Percentiles rank a stretch among this genome's conserved stretches.
Evolutionary conservation across 2,329 filamentous ascomycete genomes (phyloP).

Genomic region (Metarhizium brunneum): DNA sequence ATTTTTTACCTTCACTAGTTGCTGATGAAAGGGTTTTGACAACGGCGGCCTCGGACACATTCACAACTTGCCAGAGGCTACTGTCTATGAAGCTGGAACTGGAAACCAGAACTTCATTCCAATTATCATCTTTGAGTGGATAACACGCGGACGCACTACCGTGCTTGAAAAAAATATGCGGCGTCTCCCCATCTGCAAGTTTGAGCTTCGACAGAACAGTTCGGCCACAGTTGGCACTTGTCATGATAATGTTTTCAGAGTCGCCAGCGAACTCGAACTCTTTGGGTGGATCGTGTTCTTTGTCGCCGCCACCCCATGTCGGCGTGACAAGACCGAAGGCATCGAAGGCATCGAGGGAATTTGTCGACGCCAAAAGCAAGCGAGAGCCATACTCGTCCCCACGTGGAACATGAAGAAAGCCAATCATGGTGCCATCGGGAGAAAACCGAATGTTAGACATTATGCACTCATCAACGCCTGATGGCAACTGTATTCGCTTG

Average conservation of each 20-base stretch:
- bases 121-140: constrained; percentile 16
- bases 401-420: constrained; percentile 21
- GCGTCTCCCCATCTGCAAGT: constrained; percentile 18
- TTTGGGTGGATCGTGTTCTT: constrained; percentile 19
- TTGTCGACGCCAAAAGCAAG: constrained; percentile 20
- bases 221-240: constrained; percentile 24
- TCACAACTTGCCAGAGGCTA: constrained; percentile 27
- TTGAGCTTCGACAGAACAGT: constrained; percentile 22
- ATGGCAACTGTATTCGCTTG: constrained; percentile 14
- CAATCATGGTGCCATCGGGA: constrained; percentile 25
- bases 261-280: constrained; percentile 25
- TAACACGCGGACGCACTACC: constrained; percentile 20
- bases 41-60: constrained; percentile 13
- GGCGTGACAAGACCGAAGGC: constrained; percentile 2
- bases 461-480: constrained; percentile 1
- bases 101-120: constrained; percentile 24
- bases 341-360: constrained; percentile 7
- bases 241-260: constrained; percentile 23
- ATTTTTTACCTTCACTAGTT: constrained; percentile 20
- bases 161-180: constrained; percentile 14
- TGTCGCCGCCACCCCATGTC: background rate
- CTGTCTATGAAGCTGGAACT: constrained; percentile 28
- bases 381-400: constrained; percentile 15
- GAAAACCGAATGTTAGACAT: constrained; percentile 23
- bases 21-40: constrained; percentile 10